Evolutionary conservation across 1,139 yeast species (phyloP), one percentile per base, ranked within the genome.

Genomic region (Pichia sp.): DNA sequence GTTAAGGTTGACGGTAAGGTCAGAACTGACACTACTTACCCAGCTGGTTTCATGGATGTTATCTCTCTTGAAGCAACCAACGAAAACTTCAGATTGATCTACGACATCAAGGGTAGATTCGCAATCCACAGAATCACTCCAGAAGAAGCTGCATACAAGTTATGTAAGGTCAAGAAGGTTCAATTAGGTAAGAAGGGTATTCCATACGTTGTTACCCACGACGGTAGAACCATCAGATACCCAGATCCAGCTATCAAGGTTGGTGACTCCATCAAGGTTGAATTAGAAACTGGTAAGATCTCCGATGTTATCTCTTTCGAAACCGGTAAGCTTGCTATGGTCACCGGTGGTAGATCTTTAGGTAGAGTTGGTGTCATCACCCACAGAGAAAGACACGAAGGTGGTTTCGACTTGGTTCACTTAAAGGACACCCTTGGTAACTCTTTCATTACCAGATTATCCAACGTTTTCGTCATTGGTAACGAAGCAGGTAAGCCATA

Each of bases 31-130:
- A 67, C 94, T 54, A 88, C 97, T 53, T 88, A 66, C 94, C 98
- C 98, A 68, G 85, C 97, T 63, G 98, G 98, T 64, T 87, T 88
- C 84, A 87, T 87, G 96, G 98, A 88, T 67, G 97, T 88, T 60
- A 85, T 88, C 71, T 60, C 95, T 52, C 76, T 88, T 63, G 97
- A 88, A 67, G 95, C 95, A 66, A 88, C 97, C 70, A 87, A 88
- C 70, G 97, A 88, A 76, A 79, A 88, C 87, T 88, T 88, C 86
- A 88, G 97, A 78, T 85, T 88, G 65, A 80, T 88, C 63, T 88
- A 87, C 77, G 97, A 88, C 67, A 80, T 86, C 67, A 88, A 88
- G 79, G 97, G 97, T 71, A 88, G 96, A 76, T 88, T 87, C 62
- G 94, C 97, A 63, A 94, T 88, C 62, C 97, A 88, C 94, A 87